Conservation (phyloP, 805 yeast genomes). For the Candida vaughaniae region DNA sequence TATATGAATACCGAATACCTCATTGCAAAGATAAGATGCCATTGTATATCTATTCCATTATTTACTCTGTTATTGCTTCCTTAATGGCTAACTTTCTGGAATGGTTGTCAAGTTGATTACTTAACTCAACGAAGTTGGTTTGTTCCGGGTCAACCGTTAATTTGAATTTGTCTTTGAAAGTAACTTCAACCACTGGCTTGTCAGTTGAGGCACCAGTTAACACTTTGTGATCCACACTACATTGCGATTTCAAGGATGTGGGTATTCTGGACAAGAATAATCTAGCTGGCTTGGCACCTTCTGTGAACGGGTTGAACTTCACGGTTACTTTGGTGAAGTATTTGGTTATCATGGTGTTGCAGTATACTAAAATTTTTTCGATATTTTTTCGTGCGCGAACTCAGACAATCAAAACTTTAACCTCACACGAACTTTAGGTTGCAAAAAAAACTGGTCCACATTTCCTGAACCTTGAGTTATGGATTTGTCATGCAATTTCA, state of each 20-base stretch:
- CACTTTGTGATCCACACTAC: constrained; percentile 62
- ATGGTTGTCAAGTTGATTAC: constrained; percentile 71
- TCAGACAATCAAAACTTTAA: no score
- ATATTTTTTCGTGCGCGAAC: constrained; percentile 12
- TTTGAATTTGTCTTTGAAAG: constrained; percentile 74
- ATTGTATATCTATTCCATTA: no score
- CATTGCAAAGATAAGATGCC: no score
- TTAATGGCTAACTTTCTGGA: constrained; percentile 74
- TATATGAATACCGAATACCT: no score
- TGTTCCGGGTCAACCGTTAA: constrained; percentile 65
- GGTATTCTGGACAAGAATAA: constrained; percentile 79
- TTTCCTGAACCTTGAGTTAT: no score
- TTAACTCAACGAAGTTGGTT: constrained; percentile 58
- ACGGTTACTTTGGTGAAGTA: constrained; percentile 78
- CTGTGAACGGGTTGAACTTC: constrained; percentile 73
- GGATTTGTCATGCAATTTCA: no score
- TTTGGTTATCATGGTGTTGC: constrained; percentile 80
- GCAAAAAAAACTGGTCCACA: no score
- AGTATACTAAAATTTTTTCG: neutral
- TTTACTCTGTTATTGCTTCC: constrained; percentile 53
- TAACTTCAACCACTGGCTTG: constrained; percentile 66
- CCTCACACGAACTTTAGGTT: no score
- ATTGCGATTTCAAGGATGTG: constrained; percentile 60
- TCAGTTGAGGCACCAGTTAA: constrained; percentile 45
- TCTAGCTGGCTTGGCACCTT: constrained; percentile 78